Percentiles rank a stretch among this genome's conserved stretches.
These are phyloP conservation scores for Talaromyces verruculosus DNA, from an alignment of 2,329 filamentous ascomycete species.

Conservation along the genomic window DNA sequence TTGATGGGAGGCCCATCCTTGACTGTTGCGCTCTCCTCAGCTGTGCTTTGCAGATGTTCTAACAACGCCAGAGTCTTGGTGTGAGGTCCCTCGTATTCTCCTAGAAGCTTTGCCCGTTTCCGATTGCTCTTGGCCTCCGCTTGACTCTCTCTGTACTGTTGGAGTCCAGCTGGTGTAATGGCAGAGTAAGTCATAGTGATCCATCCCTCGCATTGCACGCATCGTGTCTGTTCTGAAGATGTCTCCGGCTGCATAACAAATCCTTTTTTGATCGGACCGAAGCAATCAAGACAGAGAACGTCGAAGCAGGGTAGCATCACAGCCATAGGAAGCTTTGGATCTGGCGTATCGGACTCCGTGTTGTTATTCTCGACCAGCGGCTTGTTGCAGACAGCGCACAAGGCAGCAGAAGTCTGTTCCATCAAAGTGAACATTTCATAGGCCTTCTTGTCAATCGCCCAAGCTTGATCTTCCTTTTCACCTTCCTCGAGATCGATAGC, in stretches of 20 bases:
- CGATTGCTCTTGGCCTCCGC: constrained; percentile 55
- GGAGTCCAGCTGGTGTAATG: constrained; percentile 61
- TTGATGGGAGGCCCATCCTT: constrained; percentile 69
- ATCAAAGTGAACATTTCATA: constrained; percentile 85
- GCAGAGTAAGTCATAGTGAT: constrained; percentile 66
- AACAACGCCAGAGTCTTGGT: constrained; percentile 87
- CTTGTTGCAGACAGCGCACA: constrained; percentile 68
- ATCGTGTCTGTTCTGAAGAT: constrained; percentile 49
- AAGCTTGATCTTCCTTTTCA: constrained; percentile 59
- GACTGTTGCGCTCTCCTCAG: constrained; percentile 52
- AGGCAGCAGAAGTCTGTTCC: constrained; percentile 74
- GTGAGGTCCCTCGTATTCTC: constrained; percentile 78
- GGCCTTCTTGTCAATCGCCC: constrained; percentile 67
- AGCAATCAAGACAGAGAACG: constrained; percentile 74
- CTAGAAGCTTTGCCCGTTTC: constrained; percentile 60
- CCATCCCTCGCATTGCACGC: constrained; percentile 66
- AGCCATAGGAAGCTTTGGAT: constrained; percentile 56
- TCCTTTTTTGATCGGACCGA: constrained; percentile 54
- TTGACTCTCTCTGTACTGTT: constrained; percentile 54
- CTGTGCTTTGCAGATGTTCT: constrained; percentile 66
- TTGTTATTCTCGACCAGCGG: constrained; percentile 58
- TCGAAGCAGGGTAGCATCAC: constrained; percentile 87
- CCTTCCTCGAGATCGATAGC: constrained; percentile 88
- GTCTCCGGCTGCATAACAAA: constrained; percentile 18
- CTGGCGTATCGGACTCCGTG: constrained; percentile 55